phyloP scores from a whole-genome alignment of 805 yeast genomes.

The Sugiyamaella chiloensis region DNA sequence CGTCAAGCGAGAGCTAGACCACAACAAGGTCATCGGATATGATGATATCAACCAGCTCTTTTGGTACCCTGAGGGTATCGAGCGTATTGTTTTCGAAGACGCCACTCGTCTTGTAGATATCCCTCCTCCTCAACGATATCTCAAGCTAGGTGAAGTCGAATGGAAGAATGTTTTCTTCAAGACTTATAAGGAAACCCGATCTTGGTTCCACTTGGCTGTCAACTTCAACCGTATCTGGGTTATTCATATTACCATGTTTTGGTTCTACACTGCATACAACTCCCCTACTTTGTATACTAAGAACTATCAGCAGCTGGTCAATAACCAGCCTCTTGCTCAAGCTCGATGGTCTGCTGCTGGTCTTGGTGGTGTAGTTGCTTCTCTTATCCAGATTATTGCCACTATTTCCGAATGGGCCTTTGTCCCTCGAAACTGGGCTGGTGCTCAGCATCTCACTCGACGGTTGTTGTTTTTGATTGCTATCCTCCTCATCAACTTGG shows the following conservation, averaged over 20 bases:
- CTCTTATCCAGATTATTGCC: slow-evolving; percentile 76
- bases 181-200: slow-evolving; percentile 91
- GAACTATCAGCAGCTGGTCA: slow-evolving; percentile 75
- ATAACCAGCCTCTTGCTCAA: slow-evolving; percentile 86
- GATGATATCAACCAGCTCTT: slow-evolving; percentile 98
- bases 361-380: slow-evolving; percentile 86
- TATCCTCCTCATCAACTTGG: slow-evolving; percentile 70
- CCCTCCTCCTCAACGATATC: slow-evolving; percentile 85
- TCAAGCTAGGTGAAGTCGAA: slow-evolving; percentile 83
- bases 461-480: slow-evolving; percentile 72
- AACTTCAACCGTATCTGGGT: slow-evolving; percentile 99
- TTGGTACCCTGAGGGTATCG: slow-evolving; percentile 99
- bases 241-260: slow-evolving; percentile 80
- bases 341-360: slow-evolving; percentile 92
- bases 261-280: slow-evolving; percentile 94
- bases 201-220: slow-evolving; percentile 94
- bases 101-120: slow-evolving; percentile 88
- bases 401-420: slow-evolving; percentile 91
- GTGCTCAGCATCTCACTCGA: slow-evolving; percentile 94
- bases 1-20: slow-evolving; percentile 67
- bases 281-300: slow-evolving; percentile 88
- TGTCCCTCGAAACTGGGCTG: slow-evolving; percentile 98
- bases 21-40: slow-evolving; percentile 63
- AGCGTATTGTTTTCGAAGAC: slow-evolving; percentile 86
- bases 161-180: slow-evolving; percentile 94